phyloP scores from a whole-genome alignment of 164 flowering plant genomes.

The Vitis rotundifolia region DNA sequence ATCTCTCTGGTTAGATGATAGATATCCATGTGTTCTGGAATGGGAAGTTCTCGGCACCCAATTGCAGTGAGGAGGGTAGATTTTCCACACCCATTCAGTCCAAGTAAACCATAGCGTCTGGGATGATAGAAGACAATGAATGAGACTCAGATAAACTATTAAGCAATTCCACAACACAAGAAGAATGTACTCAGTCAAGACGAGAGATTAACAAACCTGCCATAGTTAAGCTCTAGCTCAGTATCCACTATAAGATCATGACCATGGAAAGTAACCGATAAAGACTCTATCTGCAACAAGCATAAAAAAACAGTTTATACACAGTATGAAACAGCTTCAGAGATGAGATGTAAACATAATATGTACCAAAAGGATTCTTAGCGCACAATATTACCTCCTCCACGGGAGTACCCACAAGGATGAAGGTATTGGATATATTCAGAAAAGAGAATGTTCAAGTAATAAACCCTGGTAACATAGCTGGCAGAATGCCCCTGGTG shows the following conservation, averaged over 20 bases:
- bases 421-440: conserved; percentile 1
- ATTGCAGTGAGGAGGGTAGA: conserved; percentile 89
- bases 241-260: conserved; percentile 96
- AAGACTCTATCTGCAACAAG: conserved; percentile 80
- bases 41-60: conserved; percentile 87
- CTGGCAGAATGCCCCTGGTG: conserved; percentile 1
- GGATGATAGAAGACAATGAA: background rate
- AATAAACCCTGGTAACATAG: conserved; percentile 7
- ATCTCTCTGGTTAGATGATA: conserved; percentile 83
- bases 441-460: conserved; percentile 2
- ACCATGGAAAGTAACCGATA: conserved; percentile 94
- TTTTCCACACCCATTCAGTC: conserved; percentile 96
- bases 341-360: background rate
- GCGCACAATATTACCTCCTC: conserved; percentile 13
- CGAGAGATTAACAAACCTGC: conserved; percentile 51
- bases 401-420: conserved; percentile 1
- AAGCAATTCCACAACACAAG: background rate
- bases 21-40: conserved; percentile 98
- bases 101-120: conserved; percentile 96
- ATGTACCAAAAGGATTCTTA: background rate
- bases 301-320: background rate
- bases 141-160: background rate
- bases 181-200: background rate
- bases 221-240: conserved; percentile 90
- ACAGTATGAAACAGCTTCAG: background rate